Evolutionary conservation across 1,139 yeast species (phyloP), one percentile per base, ranked within the genome.

Genomic region (Blastobotrys apis): DNA sequence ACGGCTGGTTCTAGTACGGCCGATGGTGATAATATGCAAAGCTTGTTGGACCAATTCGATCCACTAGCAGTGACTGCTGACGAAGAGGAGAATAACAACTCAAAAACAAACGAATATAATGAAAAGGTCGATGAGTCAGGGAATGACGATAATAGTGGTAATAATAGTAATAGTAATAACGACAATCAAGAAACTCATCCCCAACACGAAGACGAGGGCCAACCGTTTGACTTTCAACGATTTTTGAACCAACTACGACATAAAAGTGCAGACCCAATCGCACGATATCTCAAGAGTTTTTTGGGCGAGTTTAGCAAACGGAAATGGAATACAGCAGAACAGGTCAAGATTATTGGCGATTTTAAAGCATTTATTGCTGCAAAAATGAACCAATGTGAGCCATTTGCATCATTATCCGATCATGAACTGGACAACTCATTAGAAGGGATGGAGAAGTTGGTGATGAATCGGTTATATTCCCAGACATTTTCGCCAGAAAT

Each of bases 391-490:
- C 63, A 72, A 9, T 82, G 73, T 55, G 85, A 84, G 51, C 97
- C 97, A 0, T 92, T 90, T 63, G 73, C 77, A 26, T 69, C 78
- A 2, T 75, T 88, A 73, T 78, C 76, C 19, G 76, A 71, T 3
- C 73, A 73, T 27, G 78, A 77, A 45, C 68, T 84, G 47, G 80
- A 75, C 37, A 90, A 90, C 58, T 83, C 95, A 1, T 69, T 83
- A 51, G 97, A 88, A 58, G 98, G 98, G 0, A 73, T 92, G 60
- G 99, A 94, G 63, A 94, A 94, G 61, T 72, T 94, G 33, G 72
- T 94, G 8, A 87, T 90, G 95, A 90, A 92, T 49, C 72, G 96
- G 53, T 65, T 94, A 3, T 90, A 88, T 60, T 72, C 73, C 1
- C 78, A 76, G 45, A 84, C 94, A 32, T 94, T 85, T 59, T 81